Evolutionary conservation across 176 grass and related monocot genomes (phyloP), one percentile per base, ranked within the genome.

Genomic region (Thalia dealbata): DNA sequence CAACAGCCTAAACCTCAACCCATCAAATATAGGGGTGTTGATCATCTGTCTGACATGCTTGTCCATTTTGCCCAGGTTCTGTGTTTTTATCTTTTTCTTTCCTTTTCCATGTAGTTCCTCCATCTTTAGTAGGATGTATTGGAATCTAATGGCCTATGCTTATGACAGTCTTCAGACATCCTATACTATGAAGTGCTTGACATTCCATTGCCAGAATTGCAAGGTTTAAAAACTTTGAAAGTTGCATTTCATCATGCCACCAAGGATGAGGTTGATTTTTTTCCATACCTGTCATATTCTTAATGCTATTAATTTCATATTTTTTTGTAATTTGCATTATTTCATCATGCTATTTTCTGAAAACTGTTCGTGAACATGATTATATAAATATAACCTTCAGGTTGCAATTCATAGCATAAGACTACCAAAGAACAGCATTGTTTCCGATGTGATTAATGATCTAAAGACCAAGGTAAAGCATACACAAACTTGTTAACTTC

Each of bases 1-100:
- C 92, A 96, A 65, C 92, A 96, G 79, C 89, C 92, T 75, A 96
- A 96, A 81, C 92, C 92, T 26, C 92, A 96, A 78, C 84, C 89
- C 13, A 71, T 96, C 68, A 91, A 85, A 72, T 96, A 88, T 78
- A 78, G 80, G 66, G 92, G 89, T 19, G 84, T 88, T 25, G 92
- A 92, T 11, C 89, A 90, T 84, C 82, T 96, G 26, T 81, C 84
- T 55, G 92, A 96, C 61, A 96, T 96, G 89, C 92, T 96, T 35
- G 77, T 90, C 43, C 92, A 96, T 77, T 96, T 92, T 56, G 89
- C 92, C 70, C 92, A 92, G 92, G 91, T 91, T 80, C 43, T 29
- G 5, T 13, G 9, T 73, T 70, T 73, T 43, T 61, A 60, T 12
- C 28, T 70, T 69, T 48, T 10, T 13, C 12, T 48, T n/a, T 69